Evolutionary conservation across 768 basidiomycete species (phyloP), one percentile per base, ranked within the genome.

Genomic region (Boletales sp.): DNA sequence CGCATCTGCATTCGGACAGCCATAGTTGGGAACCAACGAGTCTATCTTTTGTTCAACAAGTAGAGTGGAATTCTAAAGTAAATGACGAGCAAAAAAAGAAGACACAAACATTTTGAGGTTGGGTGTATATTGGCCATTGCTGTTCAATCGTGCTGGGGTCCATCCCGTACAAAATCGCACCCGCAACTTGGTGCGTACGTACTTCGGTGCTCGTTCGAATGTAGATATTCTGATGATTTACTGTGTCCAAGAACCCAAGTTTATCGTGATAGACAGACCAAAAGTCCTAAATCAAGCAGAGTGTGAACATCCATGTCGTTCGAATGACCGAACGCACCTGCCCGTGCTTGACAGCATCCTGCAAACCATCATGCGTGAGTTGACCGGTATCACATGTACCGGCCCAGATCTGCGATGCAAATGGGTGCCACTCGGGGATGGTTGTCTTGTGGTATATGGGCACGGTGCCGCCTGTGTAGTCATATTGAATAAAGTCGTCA

Each of bases 341-440:
- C 8, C 77, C 77, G 48, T 79, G 77, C 27, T 54, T 58, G 36
- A 74, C 48, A 5, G 74, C 68, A 40, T 79, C 77, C 21, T 68
- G 60, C 4, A 77, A 59, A 2, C 77, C 77, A n/a, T 56, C 74
- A 0, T 58, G 55, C 8, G 77, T 79, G 42, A 79, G 66, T 49
- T 79, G 77, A 8, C 77, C 77, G 5, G 67, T 56, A 50, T 76
- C 74, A 52, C 77, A 79, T 4, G 75, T 72, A 17, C 77, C 77
- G n/a, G 69, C 56, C 77, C 78, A 78, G 7, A 78, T 70, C 34
- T 64, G 66, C 19, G 55, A 59, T 9, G 69, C 64, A 54, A 76
- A 78, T 1, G 78, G 78, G 45, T 78, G 77, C 63, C 64, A 67
- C 17, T 67, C 44, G 2, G 77, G 72, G 37, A 68, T 69, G 32